These are phyloP conservation scores for Tolypocladium pustulatum DNA, from an alignment of 2,329 filamentous ascomycete species.

Conservation along the genomic window DNA sequence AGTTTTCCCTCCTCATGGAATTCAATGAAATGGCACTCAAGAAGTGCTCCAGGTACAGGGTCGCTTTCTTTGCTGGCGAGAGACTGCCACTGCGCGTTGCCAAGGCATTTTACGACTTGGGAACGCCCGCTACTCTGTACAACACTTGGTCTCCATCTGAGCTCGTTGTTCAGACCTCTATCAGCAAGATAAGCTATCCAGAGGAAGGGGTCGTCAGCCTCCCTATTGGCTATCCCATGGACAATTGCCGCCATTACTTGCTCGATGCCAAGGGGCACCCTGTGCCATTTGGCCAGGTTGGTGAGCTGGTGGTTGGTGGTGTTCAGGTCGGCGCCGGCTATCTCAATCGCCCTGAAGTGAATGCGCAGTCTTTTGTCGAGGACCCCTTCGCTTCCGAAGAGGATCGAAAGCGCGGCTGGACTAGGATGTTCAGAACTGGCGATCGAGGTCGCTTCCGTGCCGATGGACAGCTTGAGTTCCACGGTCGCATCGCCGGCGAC, in stretches of 20 bases:
- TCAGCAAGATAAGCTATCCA: background rate
- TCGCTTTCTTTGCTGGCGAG: background rate
- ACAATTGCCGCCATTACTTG: background rate
- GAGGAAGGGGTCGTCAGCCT: background rate
- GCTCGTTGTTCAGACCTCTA: background rate
- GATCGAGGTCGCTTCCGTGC: background rate
- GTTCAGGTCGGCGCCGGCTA: background rate
- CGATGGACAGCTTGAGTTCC: background rate
- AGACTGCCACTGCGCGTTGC: background rate
- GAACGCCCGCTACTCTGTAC: background rate
- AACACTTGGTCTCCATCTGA: background rate
- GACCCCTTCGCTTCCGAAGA: background rate
- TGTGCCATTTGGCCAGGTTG: background rate
- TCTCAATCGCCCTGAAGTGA: background rate
- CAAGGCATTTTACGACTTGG: background rate
- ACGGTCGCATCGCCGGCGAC: constrained; percentile 25
- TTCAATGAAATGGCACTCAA: background rate
- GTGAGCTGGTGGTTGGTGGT: background rate
- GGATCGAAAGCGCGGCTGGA: background rate
- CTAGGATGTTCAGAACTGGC: background rate
- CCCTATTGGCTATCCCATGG: background rate
- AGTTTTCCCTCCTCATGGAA: background rate
- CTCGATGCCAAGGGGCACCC: background rate
- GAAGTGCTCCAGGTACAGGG: background rate
- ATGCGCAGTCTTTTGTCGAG: background rate